These are phyloP conservation scores for Prunus persica DNA, from an alignment of 306 rosid genomes.

Conservation along the genomic window Prunus_persica_NCBIv2 NC_034014.1:29844001-29844500, in stretches of 20 bases:
- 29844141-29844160: too few relatives aligned
- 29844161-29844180: slow-evolving; percentile 17
- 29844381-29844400: background rate
- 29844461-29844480: background rate
- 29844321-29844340: background rate
- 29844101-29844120: too few relatives aligned
- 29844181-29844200: slow-evolving; percentile 26
- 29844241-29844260: background rate
- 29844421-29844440: too few relatives aligned
- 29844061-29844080: too few relatives aligned
- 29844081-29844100: too few relatives aligned
- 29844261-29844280: too few relatives aligned
- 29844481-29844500: background rate
- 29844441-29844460: background rate
- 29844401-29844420: background rate
- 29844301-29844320: background rate
- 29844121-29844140: too few relatives aligned
- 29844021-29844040: too few relatives aligned
- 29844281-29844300: too few relatives aligned
- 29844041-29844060: too few relatives aligned
- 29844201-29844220: slow-evolving; percentile 26
- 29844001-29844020: background rate
- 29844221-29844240: slow-evolving; percentile 16
- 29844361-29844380: background rate
- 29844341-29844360: background rate